phyloP scores from a whole-genome alignment of 805 yeast genomes.

The Starmerella bacillaris region DNA sequence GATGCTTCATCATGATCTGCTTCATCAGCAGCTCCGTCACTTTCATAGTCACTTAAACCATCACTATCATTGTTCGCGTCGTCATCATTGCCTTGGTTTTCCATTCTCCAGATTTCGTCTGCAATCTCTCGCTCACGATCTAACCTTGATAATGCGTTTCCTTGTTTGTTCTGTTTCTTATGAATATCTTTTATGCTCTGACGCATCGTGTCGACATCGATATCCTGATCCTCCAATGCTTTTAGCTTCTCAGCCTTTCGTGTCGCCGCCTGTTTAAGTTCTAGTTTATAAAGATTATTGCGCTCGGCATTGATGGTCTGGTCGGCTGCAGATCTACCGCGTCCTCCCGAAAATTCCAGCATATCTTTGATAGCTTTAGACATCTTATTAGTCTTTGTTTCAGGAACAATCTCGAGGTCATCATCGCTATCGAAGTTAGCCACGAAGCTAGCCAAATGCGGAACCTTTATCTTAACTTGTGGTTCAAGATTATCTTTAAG shows the following conservation, averaged over 20 bases:
- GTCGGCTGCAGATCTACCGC: constrained; percentile 1
- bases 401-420: constrained; percentile 16
- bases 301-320: constrained; percentile 5
- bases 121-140: neutral
- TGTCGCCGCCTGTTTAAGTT: constrained; percentile 7
- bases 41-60: too few relatives aligned
- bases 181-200: too few relatives aligned
- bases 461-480: too few relatives aligned
- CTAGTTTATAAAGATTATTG: constrained; percentile 5
- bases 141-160: too few relatives aligned
- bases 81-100: too few relatives aligned
- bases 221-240: constrained; percentile 8
- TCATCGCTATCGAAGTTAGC: constrained; percentile 6
- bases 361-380: constrained; percentile 11
- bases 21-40: too few relatives aligned
- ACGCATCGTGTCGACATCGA: constrained; percentile 8
- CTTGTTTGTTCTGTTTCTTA: too few relatives aligned
- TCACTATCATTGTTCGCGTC: too few relatives aligned
- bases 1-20: too few relatives aligned
- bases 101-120: too few relatives aligned
- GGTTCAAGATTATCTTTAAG: too few relatives aligned
- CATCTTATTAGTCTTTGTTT: constrained; percentile 8
- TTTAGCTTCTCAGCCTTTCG: constrained; percentile 3
- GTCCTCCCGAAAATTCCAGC: constrained; percentile 9
- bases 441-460: too few relatives aligned